These are phyloP conservation scores for Metschnikowia koreensis DNA, from an alignment of 805 yeast species.

Conservation along the genomic window DNA sequence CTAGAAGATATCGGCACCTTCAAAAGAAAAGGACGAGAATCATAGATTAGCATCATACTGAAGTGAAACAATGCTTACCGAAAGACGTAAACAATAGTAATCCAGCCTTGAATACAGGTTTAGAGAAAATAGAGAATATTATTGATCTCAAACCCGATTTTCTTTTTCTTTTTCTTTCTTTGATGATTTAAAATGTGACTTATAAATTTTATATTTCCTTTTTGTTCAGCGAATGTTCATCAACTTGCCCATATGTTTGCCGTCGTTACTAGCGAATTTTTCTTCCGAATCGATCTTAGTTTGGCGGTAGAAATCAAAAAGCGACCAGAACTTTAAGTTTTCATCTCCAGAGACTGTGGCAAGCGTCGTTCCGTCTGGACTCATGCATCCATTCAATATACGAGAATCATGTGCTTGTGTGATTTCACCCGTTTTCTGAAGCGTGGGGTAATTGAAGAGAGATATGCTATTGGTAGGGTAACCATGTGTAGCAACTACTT, in stretches of 20 bases:
- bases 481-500: constrained; percentile 92
- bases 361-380: constrained; percentile 86
- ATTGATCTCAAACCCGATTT: too few relatives aligned
- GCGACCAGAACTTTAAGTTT: constrained; percentile 89
- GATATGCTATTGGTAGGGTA: constrained; percentile 83
- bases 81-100: too few relatives aligned
- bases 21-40: too few relatives aligned
- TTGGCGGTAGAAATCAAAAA: constrained; percentile 58
- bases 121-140: too few relatives aligned
- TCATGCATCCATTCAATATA: constrained; percentile 74
- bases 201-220: too few relatives aligned
- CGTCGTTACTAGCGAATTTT: constrained; percentile 20
- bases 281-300: constrained; percentile 20
- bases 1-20: too few relatives aligned
- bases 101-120: too few relatives aligned
- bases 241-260: constrained; percentile 24
- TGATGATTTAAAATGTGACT: not conserved
- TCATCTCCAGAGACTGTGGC: constrained; percentile 98
- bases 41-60: too few relatives aligned
- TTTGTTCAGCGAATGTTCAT: constrained; percentile 22
- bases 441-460: constrained; percentile 80
- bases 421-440: constrained; percentile 86
- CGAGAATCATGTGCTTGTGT: constrained; percentile 85
- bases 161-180: too few relatives aligned
- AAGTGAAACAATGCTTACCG: too few relatives aligned